Evolutionary conservation across 768 basidiomycete species (phyloP).

Genomic region (Cytidiella melzeri): DNA sequence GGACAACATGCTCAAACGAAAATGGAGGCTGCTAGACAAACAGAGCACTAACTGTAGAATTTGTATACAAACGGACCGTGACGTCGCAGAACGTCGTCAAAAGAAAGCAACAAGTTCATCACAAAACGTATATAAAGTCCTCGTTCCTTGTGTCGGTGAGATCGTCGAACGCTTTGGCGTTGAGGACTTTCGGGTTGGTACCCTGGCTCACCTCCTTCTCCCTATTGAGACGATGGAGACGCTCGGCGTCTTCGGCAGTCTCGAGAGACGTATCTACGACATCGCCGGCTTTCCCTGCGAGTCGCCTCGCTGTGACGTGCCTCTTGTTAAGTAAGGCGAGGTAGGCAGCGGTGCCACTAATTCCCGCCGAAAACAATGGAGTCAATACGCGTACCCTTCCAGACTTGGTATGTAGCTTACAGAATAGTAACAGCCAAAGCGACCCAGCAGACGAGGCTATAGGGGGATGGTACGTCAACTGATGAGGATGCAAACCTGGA

Average conservation of each 20-base stretch:
- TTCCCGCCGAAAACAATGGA: background rate
- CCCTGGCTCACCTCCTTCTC: slow-evolving; percentile 1
- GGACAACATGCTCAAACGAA: too few species aligned
- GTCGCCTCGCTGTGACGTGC: slow-evolving; percentile 29
- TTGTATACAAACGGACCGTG: too few species aligned
- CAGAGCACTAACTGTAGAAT: too few species aligned
- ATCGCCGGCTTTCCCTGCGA: slow-evolving; percentile 28
- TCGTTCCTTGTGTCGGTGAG: slow-evolving; percentile 32
- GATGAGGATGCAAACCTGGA: background rate
- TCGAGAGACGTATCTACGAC: slow-evolving; percentile 37
- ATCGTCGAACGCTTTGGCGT: slow-evolving; percentile 33
- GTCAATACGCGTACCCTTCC: background rate
- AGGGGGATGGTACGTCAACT: background rate
- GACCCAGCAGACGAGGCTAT: slow-evolving; percentile 36
- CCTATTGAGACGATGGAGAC: slow-evolving; percentile 9
- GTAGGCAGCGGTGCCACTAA: slow-evolving; percentile 32
- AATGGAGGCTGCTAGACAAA: too few species aligned
- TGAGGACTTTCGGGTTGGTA: slow-evolving; percentile 8
- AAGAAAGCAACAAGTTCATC: too few species aligned
- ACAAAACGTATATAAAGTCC: slow-evolving; percentile 24
- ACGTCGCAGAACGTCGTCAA: too few species aligned
- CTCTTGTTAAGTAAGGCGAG: slow-evolving; percentile 33
- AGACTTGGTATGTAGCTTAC: too few species aligned
- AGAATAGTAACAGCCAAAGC: slow-evolving; percentile 29
- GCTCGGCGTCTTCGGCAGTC: slow-evolving; percentile 13